phyloP scores from a whole-genome alignment of 805 yeast genomes.

The Candida railenensis region DNA sequence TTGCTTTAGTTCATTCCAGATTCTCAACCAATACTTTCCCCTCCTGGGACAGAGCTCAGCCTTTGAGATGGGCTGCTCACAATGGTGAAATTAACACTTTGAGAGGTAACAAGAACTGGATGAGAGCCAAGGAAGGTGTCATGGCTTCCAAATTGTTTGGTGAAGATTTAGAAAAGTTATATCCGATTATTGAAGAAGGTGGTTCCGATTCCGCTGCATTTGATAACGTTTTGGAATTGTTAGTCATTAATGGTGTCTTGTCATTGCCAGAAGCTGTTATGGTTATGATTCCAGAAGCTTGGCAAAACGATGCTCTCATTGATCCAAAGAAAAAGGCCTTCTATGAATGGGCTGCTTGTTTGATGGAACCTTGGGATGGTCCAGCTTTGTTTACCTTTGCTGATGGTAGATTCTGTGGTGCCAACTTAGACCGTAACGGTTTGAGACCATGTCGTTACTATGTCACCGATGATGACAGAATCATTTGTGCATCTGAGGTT shows the following conservation, averaged over 20 bases:
- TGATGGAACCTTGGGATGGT: slow-evolving; percentile 99
- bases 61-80: slow-evolving; percentile 95
- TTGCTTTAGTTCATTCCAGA: slow-evolving; percentile 95
- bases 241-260: slow-evolving; percentile 87
- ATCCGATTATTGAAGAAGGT: slow-evolving; percentile 96
- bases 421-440: slow-evolving; percentile 95
- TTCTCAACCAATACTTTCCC: slow-evolving; percentile 98
- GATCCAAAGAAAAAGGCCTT: slow-evolving; percentile 92
- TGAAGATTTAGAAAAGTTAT: slow-evolving; percentile 85
- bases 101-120: slow-evolving; percentile 98
- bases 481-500: slow-evolving; percentile 97
- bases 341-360: slow-evolving; percentile 98
- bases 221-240: slow-evolving; percentile 90
- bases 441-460: slow-evolving; percentile 98
- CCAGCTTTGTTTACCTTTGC: slow-evolving; percentile 97
- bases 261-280: slow-evolving; percentile 96
- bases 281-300: slow-evolving; percentile 96
- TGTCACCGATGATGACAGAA: slow-evolving; percentile 89
- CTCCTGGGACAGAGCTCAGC: slow-evolving; percentile 99
- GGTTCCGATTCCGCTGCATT: slow-evolving; percentile 98
- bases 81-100: slow-evolving; percentile 97
- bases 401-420: slow-evolving; percentile 98
- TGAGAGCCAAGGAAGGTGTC: slow-evolving; percentile 98
- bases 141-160: slow-evolving; percentile 87
- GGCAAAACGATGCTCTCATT: slow-evolving; percentile 87